These are phyloP conservation scores for Aegilops sharonensis DNA, from an alignment of 176 grass and related monocot genomes.

Conservation along the genomic window DNA sequence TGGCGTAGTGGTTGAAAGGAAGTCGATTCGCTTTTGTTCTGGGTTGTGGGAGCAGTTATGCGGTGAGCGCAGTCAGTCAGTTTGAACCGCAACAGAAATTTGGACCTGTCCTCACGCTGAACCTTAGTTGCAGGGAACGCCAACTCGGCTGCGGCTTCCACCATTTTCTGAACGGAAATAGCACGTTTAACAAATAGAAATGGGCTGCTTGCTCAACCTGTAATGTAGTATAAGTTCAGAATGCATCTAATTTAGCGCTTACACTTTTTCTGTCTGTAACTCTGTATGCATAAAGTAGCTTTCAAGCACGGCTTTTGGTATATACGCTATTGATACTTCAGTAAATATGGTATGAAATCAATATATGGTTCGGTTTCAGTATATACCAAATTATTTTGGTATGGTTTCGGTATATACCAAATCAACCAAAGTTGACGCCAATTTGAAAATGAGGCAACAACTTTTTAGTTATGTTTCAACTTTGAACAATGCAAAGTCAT, in stretches of 20 bases:
- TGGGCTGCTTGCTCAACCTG: not conserved
- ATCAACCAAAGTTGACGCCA: not conserved
- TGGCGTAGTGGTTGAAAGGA: not conserved
- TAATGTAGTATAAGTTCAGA: not conserved
- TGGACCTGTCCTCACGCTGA: not conserved
- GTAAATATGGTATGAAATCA: not conserved
- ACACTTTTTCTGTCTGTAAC: not conserved
- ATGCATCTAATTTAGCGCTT: not conserved
- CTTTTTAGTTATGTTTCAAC: no score
- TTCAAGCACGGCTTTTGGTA: not conserved
- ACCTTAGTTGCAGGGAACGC: not conserved
- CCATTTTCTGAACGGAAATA: not conserved
- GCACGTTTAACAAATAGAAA: not conserved
- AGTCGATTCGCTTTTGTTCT: not conserved
- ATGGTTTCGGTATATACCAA: not conserved
- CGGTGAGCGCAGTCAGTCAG: not conserved
- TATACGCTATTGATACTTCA: not conserved
- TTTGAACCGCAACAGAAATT: not conserved
- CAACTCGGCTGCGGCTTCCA: not conserved
- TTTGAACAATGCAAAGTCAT: no score
- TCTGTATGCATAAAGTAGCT: not conserved
- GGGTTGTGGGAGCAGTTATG: not conserved
- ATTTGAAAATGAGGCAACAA: no score
- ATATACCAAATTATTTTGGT: not conserved
- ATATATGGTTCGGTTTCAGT: not conserved